These are phyloP conservation scores for Colletotrichum lini DNA, from an alignment of 2,329 filamentous ascomycete species.

Conservation along the genomic window DNA sequence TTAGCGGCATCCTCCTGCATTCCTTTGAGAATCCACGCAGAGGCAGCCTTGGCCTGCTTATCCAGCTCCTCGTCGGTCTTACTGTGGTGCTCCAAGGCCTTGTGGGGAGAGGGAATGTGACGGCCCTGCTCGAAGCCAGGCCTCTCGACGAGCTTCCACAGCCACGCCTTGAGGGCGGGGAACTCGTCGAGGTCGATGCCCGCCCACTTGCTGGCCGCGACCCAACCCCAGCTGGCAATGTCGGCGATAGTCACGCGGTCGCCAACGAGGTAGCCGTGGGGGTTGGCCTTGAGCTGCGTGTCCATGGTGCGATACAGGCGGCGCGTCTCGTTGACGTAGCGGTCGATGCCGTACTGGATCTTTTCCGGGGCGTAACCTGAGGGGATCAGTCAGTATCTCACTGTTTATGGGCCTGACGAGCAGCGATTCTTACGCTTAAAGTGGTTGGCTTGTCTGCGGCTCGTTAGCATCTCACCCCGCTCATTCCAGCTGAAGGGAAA, in stretches of 20 bases:
- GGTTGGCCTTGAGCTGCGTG: conserved; percentile 73
- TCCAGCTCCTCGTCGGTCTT: conserved; percentile 69
- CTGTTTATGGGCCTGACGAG: too few relatives aligned
- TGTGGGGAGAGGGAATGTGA: conserved; percentile 78
- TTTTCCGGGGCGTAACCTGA: conserved; percentile 82
- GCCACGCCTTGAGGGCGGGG: conserved; percentile 82
- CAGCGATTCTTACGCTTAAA: conserved; percentile 71
- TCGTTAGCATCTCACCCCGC: background rate
- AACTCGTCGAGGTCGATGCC: conserved; percentile 78
- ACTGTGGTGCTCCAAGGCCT: conserved; percentile 65
- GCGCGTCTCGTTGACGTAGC: conserved; percentile 88
- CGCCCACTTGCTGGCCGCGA: conserved; percentile 64
- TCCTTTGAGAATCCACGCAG: conserved; percentile 76
- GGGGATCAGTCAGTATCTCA: background rate
- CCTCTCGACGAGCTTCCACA: conserved; percentile 77
- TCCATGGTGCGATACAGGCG: conserved; percentile 86
- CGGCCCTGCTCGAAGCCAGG: conserved; percentile 82
- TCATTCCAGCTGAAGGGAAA: background rate
- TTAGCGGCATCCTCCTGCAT: conserved; percentile 76
- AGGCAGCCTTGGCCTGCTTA: conserved; percentile 62
- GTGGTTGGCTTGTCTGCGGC: conserved; percentile 79
- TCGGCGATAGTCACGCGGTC: conserved; percentile 82
- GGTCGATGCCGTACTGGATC: conserved; percentile 85
- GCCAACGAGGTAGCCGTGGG: conserved; percentile 74
- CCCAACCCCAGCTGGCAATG: conserved; percentile 86